Percentiles rank a stretch among this genome's conserved stretches.
These are phyloP conservation scores for Turnera subulata DNA, from an alignment of 345 rosid genomes.

Conservation along the genomic window DNA sequence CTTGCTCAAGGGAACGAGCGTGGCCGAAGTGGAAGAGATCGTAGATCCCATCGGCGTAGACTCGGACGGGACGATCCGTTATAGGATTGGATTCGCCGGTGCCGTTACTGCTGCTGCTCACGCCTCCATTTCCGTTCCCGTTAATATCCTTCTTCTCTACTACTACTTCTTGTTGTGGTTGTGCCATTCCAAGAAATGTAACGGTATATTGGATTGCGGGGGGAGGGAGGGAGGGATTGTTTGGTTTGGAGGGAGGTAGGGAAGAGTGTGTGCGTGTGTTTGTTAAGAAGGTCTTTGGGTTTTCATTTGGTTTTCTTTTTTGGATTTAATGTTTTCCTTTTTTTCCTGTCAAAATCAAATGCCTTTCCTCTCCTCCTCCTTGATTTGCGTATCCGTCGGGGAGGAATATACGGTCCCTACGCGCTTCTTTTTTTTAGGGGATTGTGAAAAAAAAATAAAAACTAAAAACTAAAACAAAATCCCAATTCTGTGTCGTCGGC, in stretches of 20 bases:
- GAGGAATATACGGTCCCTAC: neutral
- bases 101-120: too few species aligned
- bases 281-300: too few species aligned
- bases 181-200: neutral
- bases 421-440: neutral
- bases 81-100: neutral
- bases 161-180: neutral
- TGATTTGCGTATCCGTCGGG: neutral
- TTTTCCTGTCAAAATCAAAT: too few species aligned
- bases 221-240: too few species aligned
- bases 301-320: neutral
- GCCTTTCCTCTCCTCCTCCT: neutral
- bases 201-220: neutral
- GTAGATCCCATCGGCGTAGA: constrained; percentile 98
- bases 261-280: too few species aligned
- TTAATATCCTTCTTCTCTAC: neutral
- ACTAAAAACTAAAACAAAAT: too few species aligned
- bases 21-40: constrained; percentile 98
- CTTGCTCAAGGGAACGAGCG: constrained; percentile 94
- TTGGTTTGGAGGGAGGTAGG: too few species aligned
- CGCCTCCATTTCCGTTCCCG: neutral
- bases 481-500: too few species aligned
- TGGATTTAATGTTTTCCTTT: neutral
- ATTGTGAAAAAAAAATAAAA: too few species aligned
- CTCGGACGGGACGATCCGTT: constrained; percentile 49